These are phyloP conservation scores for Solanum lignicaule DNA, from an alignment of 257 asterid species.

Conservation along the genomic window DNA sequence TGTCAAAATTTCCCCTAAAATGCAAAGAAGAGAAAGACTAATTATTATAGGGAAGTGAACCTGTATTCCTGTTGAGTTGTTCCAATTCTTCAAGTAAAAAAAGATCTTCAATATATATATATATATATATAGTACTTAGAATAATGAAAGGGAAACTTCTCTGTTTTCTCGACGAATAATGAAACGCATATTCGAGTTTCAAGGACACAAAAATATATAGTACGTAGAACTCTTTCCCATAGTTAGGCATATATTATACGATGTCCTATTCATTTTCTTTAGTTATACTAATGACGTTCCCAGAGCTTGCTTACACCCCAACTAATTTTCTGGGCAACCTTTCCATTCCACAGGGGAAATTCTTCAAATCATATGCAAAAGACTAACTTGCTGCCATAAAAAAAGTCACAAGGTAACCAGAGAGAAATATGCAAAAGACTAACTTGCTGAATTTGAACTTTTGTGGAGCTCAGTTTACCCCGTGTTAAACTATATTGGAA, in stretches of 20 bases:
- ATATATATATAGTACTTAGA: too few relatives aligned
- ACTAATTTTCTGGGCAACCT: too few relatives aligned
- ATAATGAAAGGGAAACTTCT: neutral
- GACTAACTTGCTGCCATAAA: too few relatives aligned
- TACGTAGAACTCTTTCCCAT: neutral
- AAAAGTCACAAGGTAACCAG: too few relatives aligned
- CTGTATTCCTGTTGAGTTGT: neutral
- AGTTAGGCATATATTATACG: neutral
- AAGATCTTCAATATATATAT: too few relatives aligned
- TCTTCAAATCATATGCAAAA: too few relatives aligned
- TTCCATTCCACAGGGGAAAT: neutral
- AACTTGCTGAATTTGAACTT: too few relatives aligned
- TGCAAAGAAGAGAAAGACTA: neutral
- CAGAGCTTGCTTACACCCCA: neutral
- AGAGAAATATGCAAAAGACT: neutral
- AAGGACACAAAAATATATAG: neutral
- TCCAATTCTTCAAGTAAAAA: too few relatives aligned
- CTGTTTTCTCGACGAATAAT: too few relatives aligned
- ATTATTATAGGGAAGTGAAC: neutral
- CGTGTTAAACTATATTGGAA: too few relatives aligned
- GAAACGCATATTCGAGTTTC: neutral
- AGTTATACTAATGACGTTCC: neutral
- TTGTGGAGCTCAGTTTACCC: too few relatives aligned
- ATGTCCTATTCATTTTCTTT: neutral
- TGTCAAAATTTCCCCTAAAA: neutral